Evolutionary conservation across 345 rosid genomes (phyloP), one percentile per base, ranked within the genome.

Genomic region (Tarenaya hassleriana): DNA sequence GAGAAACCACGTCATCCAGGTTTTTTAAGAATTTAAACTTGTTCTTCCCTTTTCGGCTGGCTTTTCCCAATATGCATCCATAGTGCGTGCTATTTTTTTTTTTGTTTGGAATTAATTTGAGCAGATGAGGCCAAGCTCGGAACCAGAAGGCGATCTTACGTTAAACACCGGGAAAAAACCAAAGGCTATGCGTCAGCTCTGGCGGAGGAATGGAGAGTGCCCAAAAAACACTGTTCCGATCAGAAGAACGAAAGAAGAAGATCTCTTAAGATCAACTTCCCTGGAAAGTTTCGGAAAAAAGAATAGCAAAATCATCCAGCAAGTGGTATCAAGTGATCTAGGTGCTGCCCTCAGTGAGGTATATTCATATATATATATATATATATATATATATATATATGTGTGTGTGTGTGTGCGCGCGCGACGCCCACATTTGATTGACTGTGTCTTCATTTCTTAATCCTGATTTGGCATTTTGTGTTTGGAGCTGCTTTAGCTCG

Each of bases 171-270:
- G 55, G 38, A 40, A 46, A 21, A 31, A 55, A 12, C 10, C 11
- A 2, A 34, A 1, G 38, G 34, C 42, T n/a, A 39, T 13, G 35
- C 27, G 50, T 10, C 82, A 77, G 64, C 5, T 58, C 34, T 77
- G 82, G 82, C 82, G 73, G 18, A 15, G 31, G 27, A 70, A 70
- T 8, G 82, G 78, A n/a, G 58, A 51, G 34, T 77, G 82, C 51
- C 76, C 82, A 2, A 56, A 70, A 34, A 75, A 73, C 9, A 77
- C 76, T 1, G 35, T 77, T 21, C 74, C 82, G 13, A 52, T 77
- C 3, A 73, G 78, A 49, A 73, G 81, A 64, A 73, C 77, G 16
- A 73, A 46, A 56, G 4, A 45, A 29, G 75, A 67, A 33, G 78
- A 76, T 50, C 53, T 76, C 10, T 31, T 76, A 17, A 69, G 81